A percentile compares a stretch with the other conserved stretches of the same genome.
phyloP scores from a whole-genome alignment of 768 basidiomycete species.

The Exidia glandulosa region DNA sequence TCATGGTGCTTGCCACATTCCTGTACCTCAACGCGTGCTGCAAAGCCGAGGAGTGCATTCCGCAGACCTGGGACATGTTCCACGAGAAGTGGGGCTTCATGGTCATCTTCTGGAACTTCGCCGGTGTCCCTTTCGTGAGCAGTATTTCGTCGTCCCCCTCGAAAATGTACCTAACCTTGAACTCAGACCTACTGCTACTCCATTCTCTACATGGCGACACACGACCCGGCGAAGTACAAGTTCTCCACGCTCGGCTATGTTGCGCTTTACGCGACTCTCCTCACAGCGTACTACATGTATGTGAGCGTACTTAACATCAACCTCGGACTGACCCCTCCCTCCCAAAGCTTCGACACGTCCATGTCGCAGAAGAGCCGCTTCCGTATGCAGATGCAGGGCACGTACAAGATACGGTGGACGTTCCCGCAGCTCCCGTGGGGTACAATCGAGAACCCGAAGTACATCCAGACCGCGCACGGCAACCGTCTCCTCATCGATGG shows the following conservation, averaged over 20 bases:
- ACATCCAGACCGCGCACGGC: conserved; percentile 87
- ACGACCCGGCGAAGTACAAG: conserved; percentile 75
- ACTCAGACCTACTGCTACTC: conserved; percentile 89
- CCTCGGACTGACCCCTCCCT: background rate
- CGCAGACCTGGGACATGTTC: conserved; percentile 99
- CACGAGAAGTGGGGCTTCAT: conserved; percentile 99
- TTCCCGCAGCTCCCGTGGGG: conserved; percentile 90
- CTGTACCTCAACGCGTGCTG: conserved; percentile 95
- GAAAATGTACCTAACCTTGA: conserved; percentile 1
- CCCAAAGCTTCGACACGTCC: conserved; percentile 89
- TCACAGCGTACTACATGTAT: conserved; percentile 80
- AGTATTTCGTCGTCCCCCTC: background rate
- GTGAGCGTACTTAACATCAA: conserved; percentile 16
- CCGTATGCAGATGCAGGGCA: conserved; percentile 94
- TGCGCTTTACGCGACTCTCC: conserved; percentile 59
- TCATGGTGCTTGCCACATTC: conserved; percentile 92
- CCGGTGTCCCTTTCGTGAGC: conserved; percentile 72
- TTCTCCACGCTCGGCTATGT: conserved; percentile 73
- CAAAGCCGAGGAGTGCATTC: conserved; percentile 91
- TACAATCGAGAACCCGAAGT: conserved; percentile 76
- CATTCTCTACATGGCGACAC: conserved; percentile 94
- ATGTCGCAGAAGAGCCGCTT: conserved; percentile 97
- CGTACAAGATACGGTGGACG: conserved; percentile 70
- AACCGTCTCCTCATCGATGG: conserved; percentile 87
- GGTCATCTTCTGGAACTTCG: conserved; percentile 97